Conservation (phyloP, 768 basidiomycete genomes). For the Dentipellis fragilis region DNA sequence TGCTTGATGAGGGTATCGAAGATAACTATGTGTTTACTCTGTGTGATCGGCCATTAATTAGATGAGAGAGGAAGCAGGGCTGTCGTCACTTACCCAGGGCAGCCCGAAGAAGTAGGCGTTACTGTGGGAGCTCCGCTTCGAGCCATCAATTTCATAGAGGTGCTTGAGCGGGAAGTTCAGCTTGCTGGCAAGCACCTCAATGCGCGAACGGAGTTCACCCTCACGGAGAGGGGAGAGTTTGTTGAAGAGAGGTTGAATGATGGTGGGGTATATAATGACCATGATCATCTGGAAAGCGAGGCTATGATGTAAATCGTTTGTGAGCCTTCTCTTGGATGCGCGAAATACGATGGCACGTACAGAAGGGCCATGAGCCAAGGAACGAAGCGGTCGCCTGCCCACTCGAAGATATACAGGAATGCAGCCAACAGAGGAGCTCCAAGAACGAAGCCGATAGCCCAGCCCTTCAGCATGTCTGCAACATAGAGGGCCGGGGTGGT, state of each 20-base stretch:
- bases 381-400: slow-evolving; percentile 90
- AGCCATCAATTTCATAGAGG: slow-evolving; percentile 95
- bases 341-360: slow-evolving; percentile 31
- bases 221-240: slow-evolving; percentile 80
- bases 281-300: slow-evolving; percentile 76
- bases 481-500: slow-evolving; percentile 70
- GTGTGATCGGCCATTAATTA: background rate
- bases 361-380: slow-evolving; percentile 91
- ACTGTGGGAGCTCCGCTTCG: slow-evolving; percentile 88
- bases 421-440: slow-evolving; percentile 80
- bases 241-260: slow-evolving; percentile 96
- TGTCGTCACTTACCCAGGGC: slow-evolving; percentile 61
- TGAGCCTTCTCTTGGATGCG: background rate
- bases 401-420: slow-evolving; percentile 84
- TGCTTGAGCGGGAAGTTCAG: slow-evolving; percentile 92
- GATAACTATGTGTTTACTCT: slow-evolving; percentile 93
- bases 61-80: background rate
- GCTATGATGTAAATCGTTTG: slow-evolving; percentile 27
- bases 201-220: slow-evolving; percentile 68
- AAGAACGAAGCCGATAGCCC: slow-evolving; percentile 57
- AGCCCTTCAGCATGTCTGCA: slow-evolving; percentile 72
- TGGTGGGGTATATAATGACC: slow-evolving; percentile 72
- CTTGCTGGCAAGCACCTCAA: slow-evolving; percentile 66
- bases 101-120: slow-evolving; percentile 99
- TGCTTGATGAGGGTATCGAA: slow-evolving; percentile 96